Conservation (phyloP, 129 eudicot genomes). For the Sambucus nigra region DNA sequence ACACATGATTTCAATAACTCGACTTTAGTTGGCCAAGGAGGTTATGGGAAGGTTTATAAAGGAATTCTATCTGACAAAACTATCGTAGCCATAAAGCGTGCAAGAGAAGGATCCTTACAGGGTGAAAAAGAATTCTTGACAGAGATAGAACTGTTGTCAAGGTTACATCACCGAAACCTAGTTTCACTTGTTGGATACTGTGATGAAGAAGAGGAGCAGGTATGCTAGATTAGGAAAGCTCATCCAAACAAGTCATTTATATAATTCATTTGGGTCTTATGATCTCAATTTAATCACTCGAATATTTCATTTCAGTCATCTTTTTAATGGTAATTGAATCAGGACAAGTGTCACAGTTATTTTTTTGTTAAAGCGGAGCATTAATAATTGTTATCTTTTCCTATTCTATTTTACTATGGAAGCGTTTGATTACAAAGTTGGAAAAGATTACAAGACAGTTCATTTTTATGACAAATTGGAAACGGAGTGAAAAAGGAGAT, state of each 20-base stretch:
- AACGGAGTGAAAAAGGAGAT: too few species aligned
- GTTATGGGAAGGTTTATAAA: slow-evolving; percentile 77
- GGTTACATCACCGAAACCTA: slow-evolving; percentile 81
- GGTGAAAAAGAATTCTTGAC: slow-evolving; percentile 84
- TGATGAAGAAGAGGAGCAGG: slow-evolving; percentile 84
- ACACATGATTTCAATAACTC: slow-evolving; percentile 42
- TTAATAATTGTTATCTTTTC: too few species aligned
- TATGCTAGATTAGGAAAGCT: slow-evolving; percentile 7
- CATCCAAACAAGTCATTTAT: neutral
- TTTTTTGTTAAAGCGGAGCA: too few species aligned
- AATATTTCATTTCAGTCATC: neutral
- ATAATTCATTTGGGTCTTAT: neutral
- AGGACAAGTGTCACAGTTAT: neutral
- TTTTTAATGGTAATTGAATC: neutral
- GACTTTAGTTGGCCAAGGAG: slow-evolving; percentile 69
- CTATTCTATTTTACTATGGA: too few species aligned
- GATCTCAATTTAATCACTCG: neutral
- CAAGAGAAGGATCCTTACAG: slow-evolving; percentile 80
- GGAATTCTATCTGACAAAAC: slow-evolving; percentile 47
- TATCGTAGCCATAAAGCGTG: slow-evolving; percentile 75
- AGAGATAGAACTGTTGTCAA: slow-evolving; percentile 70
- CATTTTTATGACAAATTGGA: too few species aligned
- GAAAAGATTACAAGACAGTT: too few species aligned
- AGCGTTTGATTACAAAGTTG: too few species aligned
- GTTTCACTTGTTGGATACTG: slow-evolving; percentile 81